These are phyloP conservation scores for Hemileia vastatrix DNA, from an alignment of 1,284 basidiomycete genomes.

Conservation along the genomic window DNA sequence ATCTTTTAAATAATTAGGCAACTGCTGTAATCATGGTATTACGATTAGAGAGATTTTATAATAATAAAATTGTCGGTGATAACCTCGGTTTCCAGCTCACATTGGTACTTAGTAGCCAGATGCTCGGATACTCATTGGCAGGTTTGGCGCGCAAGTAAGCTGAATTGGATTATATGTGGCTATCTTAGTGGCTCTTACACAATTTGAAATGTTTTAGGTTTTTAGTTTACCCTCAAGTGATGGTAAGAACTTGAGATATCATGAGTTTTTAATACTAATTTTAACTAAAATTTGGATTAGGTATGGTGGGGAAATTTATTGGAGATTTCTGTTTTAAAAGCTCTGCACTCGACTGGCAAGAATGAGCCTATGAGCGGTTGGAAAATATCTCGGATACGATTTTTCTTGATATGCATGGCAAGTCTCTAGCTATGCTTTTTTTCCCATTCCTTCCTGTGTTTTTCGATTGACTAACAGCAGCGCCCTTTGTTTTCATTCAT, in stretches of 20 bases:
- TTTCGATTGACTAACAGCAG: background rate
- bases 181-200: background rate
- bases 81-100: slow-evolving; percentile 29
- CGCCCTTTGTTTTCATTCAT: background rate
- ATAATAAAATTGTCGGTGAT: slow-evolving; percentile 4
- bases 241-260: slow-evolving; percentile 16
- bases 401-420: slow-evolving; percentile 10
- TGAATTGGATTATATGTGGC: background rate
- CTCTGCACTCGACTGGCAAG: slow-evolving; percentile 6
- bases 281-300: too few species aligned
- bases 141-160: slow-evolving; percentile 44
- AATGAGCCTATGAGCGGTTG: slow-evolving; percentile 14
- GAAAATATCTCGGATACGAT: slow-evolving; percentile 18
- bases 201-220: background rate
- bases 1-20: background rate
- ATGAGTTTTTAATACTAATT: too few species aligned
- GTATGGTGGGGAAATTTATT: slow-evolving; percentile 21
- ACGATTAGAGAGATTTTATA: slow-evolving; percentile 12
- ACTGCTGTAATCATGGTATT: slow-evolving; percentile 18
- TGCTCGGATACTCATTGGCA: slow-evolving; percentile 50
- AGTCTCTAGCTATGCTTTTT: background rate
- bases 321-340: slow-evolving; percentile 14
- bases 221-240: slow-evolving; percentile 16
- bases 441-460: background rate
- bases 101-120: slow-evolving; percentile 47